A percentile compares a stretch with the other conserved stretches of the same genome.
phyloP scores from a whole-genome alignment of 352 stramenopile genomes.

The Blastocystis sp. region DNA sequence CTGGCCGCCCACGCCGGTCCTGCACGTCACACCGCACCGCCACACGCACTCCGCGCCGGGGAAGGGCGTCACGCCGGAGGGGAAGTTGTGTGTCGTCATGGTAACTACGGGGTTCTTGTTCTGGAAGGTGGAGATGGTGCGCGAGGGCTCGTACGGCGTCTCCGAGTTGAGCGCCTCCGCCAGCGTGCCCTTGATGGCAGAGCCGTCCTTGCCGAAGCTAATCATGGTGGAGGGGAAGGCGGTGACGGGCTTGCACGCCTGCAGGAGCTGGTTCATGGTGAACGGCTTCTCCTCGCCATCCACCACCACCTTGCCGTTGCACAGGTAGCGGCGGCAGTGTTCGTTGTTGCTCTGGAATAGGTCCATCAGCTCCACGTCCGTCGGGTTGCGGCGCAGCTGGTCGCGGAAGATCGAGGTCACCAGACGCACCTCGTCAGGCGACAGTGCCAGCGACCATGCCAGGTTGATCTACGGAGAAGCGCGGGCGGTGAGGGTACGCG shows the following conservation, averaged over 20 bases:
- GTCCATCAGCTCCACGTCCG: slow-evolving; percentile 98
- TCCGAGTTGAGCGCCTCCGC: slow-evolving; percentile 81
- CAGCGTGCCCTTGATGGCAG: slow-evolving; percentile 87
- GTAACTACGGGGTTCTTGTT: slow-evolving; percentile 92
- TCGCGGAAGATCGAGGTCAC: slow-evolving; percentile 89
- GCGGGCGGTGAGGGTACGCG: slow-evolving; percentile 75
- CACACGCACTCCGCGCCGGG: slow-evolving; percentile 73
- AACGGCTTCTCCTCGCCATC: slow-evolving; percentile 89
- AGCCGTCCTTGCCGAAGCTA: slow-evolving; percentile 98
- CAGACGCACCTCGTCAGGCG: slow-evolving; percentile 75
- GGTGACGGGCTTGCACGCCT: slow-evolving; percentile 86
- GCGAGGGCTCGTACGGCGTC: slow-evolving; percentile 76
- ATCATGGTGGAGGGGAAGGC: slow-evolving; percentile 91
- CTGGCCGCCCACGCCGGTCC: slow-evolving; percentile 91
- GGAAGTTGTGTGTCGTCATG: slow-evolving; percentile 99
- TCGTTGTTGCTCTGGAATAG: slow-evolving; percentile 95
- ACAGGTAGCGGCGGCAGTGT: slow-evolving; percentile 99
- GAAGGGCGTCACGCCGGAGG: slow-evolving; percentile 82
- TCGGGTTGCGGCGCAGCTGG: slow-evolving; percentile 92
- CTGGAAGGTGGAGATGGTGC: slow-evolving; percentile 76
- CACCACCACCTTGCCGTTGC: slow-evolving; percentile 95
- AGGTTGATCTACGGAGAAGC: slow-evolving; percentile 44
- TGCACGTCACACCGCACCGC: background rate
- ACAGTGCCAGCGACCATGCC: slow-evolving; percentile 30
- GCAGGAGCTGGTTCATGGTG: slow-evolving; percentile 98